Conservation (phyloP, 164 flowering plant genomes). For the Vitis rupestris region DNA sequence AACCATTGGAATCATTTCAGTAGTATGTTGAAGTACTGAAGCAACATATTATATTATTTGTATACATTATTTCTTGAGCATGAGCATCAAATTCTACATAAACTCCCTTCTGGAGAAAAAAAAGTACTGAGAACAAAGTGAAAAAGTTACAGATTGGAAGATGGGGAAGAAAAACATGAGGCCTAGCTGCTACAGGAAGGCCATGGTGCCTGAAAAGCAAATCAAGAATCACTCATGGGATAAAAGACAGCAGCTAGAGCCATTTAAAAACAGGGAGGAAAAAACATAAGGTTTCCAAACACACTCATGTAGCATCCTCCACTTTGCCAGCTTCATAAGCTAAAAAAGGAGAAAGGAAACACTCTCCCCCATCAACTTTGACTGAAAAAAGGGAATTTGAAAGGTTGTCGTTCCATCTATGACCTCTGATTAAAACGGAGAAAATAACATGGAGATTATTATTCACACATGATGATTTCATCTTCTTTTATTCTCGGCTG, state of each 20-base stretch:
- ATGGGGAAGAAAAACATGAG: constrained; percentile 12
- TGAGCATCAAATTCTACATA: neutral
- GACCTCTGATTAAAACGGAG: neutral
- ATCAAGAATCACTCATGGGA: neutral
- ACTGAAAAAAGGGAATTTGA: neutral
- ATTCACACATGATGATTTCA: neutral
- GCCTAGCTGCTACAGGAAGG: constrained; percentile 2
- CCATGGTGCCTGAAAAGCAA: constrained; percentile 13
- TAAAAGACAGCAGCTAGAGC: constrained; percentile 4
- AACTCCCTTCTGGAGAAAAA: constrained; percentile 7
- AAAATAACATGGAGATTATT: neutral
- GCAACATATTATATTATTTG: too few relatives aligned
- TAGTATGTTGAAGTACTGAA: too few relatives aligned
- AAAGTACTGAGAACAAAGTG: neutral
- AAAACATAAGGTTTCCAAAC: constrained; percentile 11
- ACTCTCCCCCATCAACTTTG: constrained; percentile 10
- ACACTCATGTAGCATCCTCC: constrained; percentile 15
- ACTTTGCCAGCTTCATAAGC: constrained; percentile 2
- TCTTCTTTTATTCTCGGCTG: constrained; percentile 11
- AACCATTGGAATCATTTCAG: too few relatives aligned
- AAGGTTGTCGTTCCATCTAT: neutral
- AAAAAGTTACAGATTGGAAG: neutral
- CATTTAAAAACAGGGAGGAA: constrained; percentile 6
- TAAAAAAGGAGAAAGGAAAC: neutral
- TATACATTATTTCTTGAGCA: too few relatives aligned